These are phyloP conservation scores for Fistulinella cinereoalba DNA, from an alignment of 1,284 basidiomycete genomes.

Conservation along the genomic window DNA sequence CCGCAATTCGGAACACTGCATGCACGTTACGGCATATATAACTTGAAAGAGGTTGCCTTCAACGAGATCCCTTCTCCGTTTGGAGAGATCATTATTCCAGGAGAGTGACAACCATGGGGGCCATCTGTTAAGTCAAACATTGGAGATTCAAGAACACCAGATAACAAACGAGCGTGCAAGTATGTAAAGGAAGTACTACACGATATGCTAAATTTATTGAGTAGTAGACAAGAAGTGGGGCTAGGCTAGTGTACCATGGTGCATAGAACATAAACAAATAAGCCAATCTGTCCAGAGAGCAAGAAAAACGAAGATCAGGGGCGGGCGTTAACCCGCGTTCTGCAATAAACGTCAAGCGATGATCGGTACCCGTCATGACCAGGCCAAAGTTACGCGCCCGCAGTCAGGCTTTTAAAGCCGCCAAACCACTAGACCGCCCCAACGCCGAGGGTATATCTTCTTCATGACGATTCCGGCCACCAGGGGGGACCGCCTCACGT, in stretches of 20 bases:
- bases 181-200: conserved; percentile 11
- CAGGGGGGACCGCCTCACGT: conserved; percentile 1
- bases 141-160: too few relatives aligned
- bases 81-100: too few relatives aligned
- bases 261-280: conserved; percentile 11
- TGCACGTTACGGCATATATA: too few relatives aligned
- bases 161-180: neutral
- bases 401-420: conserved; percentile 16
- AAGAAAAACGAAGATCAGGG: too few relatives aligned
- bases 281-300: conserved; percentile 4
- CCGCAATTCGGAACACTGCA: too few relatives aligned
- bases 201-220: conserved; percentile 4
- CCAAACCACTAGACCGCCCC: conserved; percentile 28
- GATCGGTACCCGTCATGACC: neutral
- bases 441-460: conserved; percentile 27
- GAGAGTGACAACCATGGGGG: too few relatives aligned
- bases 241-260: conserved; percentile 2
- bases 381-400: conserved; percentile 5
- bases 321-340: too few relatives aligned
- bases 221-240: conserved; percentile 6
- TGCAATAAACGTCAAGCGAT: too few relatives aligned
- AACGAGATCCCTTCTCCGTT: too few relatives aligned
- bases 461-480: conserved; percentile 7
- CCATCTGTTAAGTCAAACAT: too few relatives aligned
- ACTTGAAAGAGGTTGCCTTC: too few relatives aligned